Evolutionary conservation across 2,329 filamentous ascomycete genomes (phyloP).

Genomic region (Septoria linicola): DNA sequence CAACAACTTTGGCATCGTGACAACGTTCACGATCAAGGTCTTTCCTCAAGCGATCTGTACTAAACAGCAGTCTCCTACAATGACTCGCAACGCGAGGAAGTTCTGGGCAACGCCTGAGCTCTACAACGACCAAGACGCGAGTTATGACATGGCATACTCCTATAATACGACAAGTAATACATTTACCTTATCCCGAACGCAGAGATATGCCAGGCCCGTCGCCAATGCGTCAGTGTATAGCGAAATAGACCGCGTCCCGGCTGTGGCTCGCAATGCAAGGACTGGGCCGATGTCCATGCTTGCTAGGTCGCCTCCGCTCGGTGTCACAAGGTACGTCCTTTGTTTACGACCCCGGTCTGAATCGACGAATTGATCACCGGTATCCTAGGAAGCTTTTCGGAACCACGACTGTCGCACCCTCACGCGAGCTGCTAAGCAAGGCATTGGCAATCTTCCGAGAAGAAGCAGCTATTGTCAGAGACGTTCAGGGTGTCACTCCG

Average conservation of each 20-base stretch:
- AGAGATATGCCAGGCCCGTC: background rate
- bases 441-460: background rate
- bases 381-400: background rate
- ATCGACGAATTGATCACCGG: background rate
- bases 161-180: background rate
- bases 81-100: background rate
- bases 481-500: background rate
- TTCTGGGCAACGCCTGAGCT: background rate
- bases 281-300: background rate
- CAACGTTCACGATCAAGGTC: background rate
- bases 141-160: background rate
- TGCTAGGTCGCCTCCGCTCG: background rate
- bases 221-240: background rate
- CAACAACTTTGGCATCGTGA: constrained; percentile 45
- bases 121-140: background rate
- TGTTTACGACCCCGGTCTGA: too few species aligned
- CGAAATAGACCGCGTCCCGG: background rate
- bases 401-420: background rate
- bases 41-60: background rate
- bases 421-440: background rate
- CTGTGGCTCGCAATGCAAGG: background rate
- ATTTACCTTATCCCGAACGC: background rate
- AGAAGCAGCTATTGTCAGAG: background rate
- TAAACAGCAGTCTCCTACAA: background rate
- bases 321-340: background rate